Evolutionary conservation across 208 protist species (phyloP).

Genomic region (Acanthamoeba polyphaga): DNA sequence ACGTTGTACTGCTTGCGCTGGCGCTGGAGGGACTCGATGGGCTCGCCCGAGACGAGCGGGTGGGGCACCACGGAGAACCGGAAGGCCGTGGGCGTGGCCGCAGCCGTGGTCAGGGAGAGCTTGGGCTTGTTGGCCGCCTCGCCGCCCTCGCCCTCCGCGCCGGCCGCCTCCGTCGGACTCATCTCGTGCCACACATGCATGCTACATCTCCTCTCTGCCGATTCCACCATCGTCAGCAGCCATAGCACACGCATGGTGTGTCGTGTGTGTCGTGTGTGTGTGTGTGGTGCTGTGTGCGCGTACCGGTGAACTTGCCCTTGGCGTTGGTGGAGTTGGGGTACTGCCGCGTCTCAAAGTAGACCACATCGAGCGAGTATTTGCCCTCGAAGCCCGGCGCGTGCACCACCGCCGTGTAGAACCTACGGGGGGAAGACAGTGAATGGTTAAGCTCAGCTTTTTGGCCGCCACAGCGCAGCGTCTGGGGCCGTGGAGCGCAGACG

Average conservation of each 20-base stretch:
- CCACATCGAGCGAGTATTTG: not conserved
- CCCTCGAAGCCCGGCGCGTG: conserved; percentile 1
- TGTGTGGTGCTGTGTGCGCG: not conserved
- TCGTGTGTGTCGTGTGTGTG: not conserved
- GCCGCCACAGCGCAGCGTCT: not conserved
- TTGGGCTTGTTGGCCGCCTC: not conserved
- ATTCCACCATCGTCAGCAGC: not conserved
- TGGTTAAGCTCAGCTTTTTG: no score
- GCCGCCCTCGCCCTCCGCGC: not conserved
- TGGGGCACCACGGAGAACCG: not conserved
- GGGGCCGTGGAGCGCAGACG: not conserved
- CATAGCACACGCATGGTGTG: not conserved
- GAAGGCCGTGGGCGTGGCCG: not conserved
- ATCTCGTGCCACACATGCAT: conserved; percentile 31
- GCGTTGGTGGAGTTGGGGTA: not conserved
- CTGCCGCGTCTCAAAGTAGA: conserved; percentile 7
- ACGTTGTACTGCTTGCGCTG: conserved; percentile 38
- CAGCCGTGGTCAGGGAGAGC: not conserved
- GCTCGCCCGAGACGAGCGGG: not conserved
- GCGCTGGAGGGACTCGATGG: conserved; percentile 2
- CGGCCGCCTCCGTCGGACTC: not conserved
- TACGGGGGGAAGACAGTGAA: not conserved
- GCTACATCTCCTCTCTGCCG: not conserved
- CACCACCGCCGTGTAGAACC: conserved; percentile 5
- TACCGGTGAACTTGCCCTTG: conserved; percentile 5